Evolutionary conservation across 2,329 filamentous ascomycete species (phyloP).

Genomic region (Coniosporium tulheliwenetii): DNA sequence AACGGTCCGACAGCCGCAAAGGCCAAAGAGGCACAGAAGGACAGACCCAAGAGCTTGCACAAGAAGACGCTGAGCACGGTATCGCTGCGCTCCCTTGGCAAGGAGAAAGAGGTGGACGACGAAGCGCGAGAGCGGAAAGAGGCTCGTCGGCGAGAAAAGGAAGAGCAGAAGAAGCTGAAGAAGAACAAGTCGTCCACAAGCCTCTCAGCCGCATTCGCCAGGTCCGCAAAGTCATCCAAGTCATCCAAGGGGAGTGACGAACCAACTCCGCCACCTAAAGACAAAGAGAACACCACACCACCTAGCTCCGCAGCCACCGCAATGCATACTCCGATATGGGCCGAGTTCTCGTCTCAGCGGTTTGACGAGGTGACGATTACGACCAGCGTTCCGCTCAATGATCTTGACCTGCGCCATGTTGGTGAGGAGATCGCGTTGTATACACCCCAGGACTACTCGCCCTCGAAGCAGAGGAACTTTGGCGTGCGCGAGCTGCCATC

Average conservation of each 20-base stretch:
- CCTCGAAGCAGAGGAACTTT: slow-evolving; percentile 47
- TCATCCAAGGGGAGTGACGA: slow-evolving; percentile 49
- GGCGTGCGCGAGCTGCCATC: slow-evolving; percentile 25
- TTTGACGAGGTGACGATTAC: slow-evolving; percentile 8
- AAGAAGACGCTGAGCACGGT: slow-evolving; percentile 40
- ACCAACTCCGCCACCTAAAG: slow-evolving; percentile 36
- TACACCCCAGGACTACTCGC: slow-evolving; percentile 43
- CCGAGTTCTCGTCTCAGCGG: slow-evolving; percentile 45
- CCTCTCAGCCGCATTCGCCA: slow-evolving; percentile 59
- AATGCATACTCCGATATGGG: slow-evolving; percentile 58
- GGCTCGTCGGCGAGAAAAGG: slow-evolving; percentile 9
- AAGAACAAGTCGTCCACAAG: slow-evolving; percentile 77
- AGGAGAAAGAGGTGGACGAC: slow-evolving; percentile 21
- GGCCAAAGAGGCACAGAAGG: slow-evolving; percentile 20
- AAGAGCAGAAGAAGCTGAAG: slow-evolving; percentile 28
- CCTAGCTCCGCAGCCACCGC: slow-evolving; percentile 29
- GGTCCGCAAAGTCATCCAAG: slow-evolving; percentile 35
- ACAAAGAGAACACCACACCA: slow-evolving; percentile 73
- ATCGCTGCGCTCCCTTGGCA: slow-evolving; percentile 35
- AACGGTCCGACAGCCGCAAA: slow-evolving; percentile 19
- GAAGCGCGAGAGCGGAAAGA: slow-evolving; percentile 1
- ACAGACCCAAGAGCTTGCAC: slow-evolving; percentile 22
- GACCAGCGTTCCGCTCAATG: slow-evolving; percentile 28
- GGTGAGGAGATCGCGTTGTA: slow-evolving; percentile 43
- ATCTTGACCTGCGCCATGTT: slow-evolving; percentile 21